Percentiles rank a stretch among this genome's conserved stretches.
phyloP scores from a whole-genome alignment of 31 red algal genomes.

The Endocladia muricata region DNA sequence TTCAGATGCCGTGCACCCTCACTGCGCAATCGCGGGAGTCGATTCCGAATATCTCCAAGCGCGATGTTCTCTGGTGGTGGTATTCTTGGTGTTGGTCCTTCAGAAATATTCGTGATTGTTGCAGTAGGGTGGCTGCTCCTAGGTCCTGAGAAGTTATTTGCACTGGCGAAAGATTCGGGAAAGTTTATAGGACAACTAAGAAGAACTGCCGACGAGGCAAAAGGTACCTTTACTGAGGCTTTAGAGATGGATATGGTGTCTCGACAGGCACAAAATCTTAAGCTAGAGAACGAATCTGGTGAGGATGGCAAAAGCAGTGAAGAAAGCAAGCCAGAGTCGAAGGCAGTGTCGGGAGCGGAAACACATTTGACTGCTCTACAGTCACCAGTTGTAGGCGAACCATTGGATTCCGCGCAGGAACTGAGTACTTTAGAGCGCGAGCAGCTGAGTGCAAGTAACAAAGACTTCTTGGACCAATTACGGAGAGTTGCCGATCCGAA shows the following conservation, averaged over 20 bases:
- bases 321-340: not conserved
- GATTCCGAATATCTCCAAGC: not conserved
- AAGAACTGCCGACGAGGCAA: conserved; percentile 68
- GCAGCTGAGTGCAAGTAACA: not conserved
- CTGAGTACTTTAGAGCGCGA: not conserved
- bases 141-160: conserved; percentile 67
- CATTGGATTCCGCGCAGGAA: not conserved
- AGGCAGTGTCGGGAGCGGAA: not conserved
- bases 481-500: conserved; percentile 43
- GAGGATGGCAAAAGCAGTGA: not conserved
- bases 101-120: conserved; percentile 75
- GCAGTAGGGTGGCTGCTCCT: conserved; percentile 84
- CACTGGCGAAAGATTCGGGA: conserved; percentile 67
- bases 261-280: conserved; percentile 1
- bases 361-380: not conserved
- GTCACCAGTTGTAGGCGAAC: too few species aligned
- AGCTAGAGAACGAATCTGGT: not conserved
- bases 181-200: conserved; percentile 71
- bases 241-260: conserved; percentile 51
- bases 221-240: conserved; percentile 57
- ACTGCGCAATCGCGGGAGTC: too few species aligned
- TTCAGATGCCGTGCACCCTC: too few species aligned
- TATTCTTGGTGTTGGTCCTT: conserved; percentile 79
- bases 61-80: conserved; percentile 70
- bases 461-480: conserved; percentile 48